Evolutionary conservation across 306 rosid genomes (phyloP), one percentile per base, ranked within the genome.

Genomic region (Astragalus glycyphyllos): DNA sequence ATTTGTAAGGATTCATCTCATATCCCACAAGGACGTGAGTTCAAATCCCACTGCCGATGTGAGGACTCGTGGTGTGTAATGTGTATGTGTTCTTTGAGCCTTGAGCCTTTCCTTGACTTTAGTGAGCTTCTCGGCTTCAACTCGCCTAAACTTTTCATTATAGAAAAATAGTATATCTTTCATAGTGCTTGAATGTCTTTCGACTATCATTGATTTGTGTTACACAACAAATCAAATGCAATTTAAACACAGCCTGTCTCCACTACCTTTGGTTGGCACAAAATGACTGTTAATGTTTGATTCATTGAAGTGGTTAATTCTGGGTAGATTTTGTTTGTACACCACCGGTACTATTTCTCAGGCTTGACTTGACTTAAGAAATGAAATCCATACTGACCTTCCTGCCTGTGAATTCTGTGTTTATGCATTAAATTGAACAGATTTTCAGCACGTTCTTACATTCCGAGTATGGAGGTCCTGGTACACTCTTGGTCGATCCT

Each of bases 391-490:
- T 45, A 54, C 71, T 73, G 12, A 60, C 40, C 57, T 16, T 57
- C 47, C 65, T 83, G 38, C 50, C 49, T 65, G 15, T 54, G 53
- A 12, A 38, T 72, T n/a, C 8, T 41, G 6, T 71, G 31, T 4
- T 56, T 55, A 54, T 75, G 38, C 47, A 48, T 73, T 51, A 42
- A 37, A 29, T 58, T 34, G 58, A n/a, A 73, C 87, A 92, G 98
- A 88, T 92, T 62, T 86, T 90, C 69, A 79, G 80, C 56, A 82
- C 83, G 26, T 94, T 94, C 83, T 71, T 94, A 75, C 90, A 87
- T 55, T 76, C 97, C 0, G 97, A 88, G 79, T 90, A 94, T 69
- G 98, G 98, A 55, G 97, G 98, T 14, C 98, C 96, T 5, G 98
- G 97, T 66, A 94, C 96, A 9, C 90, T 94, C 50, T 50, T 90